phyloP scores from a whole-genome alignment of 306 rosid genomes.

The Clitoria ternatea region DNA sequence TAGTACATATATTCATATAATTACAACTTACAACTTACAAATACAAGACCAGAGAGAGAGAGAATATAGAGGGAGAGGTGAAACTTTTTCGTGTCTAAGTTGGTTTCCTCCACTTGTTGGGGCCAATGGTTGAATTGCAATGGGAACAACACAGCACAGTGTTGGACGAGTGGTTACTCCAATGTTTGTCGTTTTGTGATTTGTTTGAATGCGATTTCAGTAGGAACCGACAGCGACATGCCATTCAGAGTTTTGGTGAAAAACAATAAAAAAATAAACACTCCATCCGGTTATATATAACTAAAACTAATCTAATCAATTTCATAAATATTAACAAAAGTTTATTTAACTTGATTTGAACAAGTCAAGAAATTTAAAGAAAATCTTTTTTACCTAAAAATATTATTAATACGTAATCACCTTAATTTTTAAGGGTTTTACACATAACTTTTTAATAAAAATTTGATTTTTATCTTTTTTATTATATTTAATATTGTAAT shows the following conservation, averaged over 20 bases:
- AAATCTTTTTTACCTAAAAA: too few species aligned
- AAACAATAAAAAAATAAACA: not conserved
- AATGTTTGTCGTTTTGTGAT: slow-evolving; percentile 47
- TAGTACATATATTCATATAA: not conserved
- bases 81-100: slow-evolving; percentile 41
- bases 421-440: too few species aligned
- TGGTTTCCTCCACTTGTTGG: slow-evolving; percentile 26
- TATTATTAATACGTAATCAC: too few species aligned
- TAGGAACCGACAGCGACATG: slow-evolving; percentile 21
- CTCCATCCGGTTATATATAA: too few species aligned
- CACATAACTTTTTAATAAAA: too few species aligned
- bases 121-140: slow-evolving; percentile 6
- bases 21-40: not conserved
- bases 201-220: slow-evolving; percentile 19
- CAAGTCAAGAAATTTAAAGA: too few species aligned
- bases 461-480: too few species aligned
- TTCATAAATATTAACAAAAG: too few species aligned
- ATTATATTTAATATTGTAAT: too few species aligned
- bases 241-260: not conserved
- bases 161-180: slow-evolving; percentile 11
- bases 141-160: slow-evolving; percentile 2
- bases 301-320: too few species aligned
- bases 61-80: not conserved
- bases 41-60: not conserved
- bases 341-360: too few species aligned